These are phyloP conservation scores for Endogone sp. DNA, from an alignment of 192 early-diverging fungal species.

Conservation along the genomic window DNA sequence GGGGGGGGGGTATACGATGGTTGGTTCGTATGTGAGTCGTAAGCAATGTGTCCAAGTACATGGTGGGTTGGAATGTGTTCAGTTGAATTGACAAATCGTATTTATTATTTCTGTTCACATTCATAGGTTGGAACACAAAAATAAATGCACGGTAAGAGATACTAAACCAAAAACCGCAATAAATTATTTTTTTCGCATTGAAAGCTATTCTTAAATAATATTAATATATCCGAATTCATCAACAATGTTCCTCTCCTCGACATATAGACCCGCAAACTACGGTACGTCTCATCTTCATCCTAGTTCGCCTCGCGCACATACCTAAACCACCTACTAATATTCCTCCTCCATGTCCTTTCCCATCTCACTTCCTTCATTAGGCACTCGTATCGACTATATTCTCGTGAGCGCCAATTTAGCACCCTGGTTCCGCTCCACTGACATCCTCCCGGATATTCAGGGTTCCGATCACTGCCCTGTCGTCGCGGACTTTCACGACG, in stretches of 20 bases:
- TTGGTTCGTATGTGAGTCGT: not conserved
- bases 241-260: slow-evolving; percentile 5
- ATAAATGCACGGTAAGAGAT: slow-evolving; percentile 56
- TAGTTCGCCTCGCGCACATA: not conserved
- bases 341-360: too few relatives aligned
- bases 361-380: slow-evolving; percentile 13
- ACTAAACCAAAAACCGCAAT: not conserved
- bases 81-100: not conserved
- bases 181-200: not conserved
- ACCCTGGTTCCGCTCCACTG: slow-evolving; percentile 54
- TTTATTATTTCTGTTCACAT: slow-evolving; percentile 8
- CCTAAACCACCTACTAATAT: not conserved
- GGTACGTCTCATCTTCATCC: slow-evolving; percentile 13
- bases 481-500: slow-evolving; percentile 26
- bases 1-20: not conserved
- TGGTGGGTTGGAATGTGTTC: too few relatives aligned
- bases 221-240: not conserved
- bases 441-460: slow-evolving; percentile 53
- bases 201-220: not conserved
- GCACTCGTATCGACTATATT: slow-evolving; percentile 78
- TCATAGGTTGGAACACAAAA: slow-evolving; percentile 72
- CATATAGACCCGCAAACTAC: slow-evolving; percentile 44
- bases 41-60: too few relatives aligned
- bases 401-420: slow-evolving; percentile 46
- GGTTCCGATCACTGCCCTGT: slow-evolving; percentile 88